A percentile compares a stretch with the other conserved stretches of the same genome.
phyloP scores from a whole-genome alignment of 306 rosid genomes.

The Cucurbita ficifolia region DNA sequence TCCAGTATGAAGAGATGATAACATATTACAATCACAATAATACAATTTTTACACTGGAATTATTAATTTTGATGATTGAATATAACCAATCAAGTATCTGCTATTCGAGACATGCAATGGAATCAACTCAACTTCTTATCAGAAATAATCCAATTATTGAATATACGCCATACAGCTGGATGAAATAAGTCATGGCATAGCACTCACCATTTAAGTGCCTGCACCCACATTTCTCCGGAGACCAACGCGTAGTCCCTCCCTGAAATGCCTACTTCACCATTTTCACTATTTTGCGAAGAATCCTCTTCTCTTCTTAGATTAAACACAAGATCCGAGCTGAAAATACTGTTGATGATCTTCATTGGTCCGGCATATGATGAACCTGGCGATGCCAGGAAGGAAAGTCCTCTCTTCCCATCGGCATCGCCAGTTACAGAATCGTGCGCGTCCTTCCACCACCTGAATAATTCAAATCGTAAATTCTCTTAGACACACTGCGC shows the following conservation, averaged over 20 bases:
- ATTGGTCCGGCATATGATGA: slow-evolving; percentile 65
- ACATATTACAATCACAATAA: neutral
- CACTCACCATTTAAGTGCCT: slow-evolving; percentile 92
- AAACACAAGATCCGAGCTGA: slow-evolving; percentile 68
- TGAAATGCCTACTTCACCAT: slow-evolving; percentile 69
- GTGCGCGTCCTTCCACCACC: slow-evolving; percentile 97
- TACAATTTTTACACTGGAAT: neutral
- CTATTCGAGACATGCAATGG: neutral
- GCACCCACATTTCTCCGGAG: slow-evolving; percentile 88
- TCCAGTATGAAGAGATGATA: neutral
- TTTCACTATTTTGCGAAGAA: slow-evolving; percentile 27
- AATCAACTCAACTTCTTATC: neutral
- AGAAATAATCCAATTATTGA: neutral
- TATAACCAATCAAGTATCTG: neutral
- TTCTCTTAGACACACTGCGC: neutral
- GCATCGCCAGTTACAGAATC: slow-evolving; percentile 49
- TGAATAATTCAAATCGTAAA: slow-evolving; percentile 28
- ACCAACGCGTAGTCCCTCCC: slow-evolving; percentile 94
- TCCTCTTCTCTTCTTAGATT: slow-evolving; percentile 72
- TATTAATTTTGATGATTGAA: neutral
- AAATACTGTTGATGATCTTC: slow-evolving; percentile 80
- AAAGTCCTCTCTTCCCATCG: slow-evolving; percentile 43
- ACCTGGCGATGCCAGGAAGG: slow-evolving; percentile 39
- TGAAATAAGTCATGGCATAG: neutral
- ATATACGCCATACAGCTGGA: too few species aligned